Evolutionary conservation across 306 rosid genomes (phyloP).

Genomic region (Vigna unguiculata): DNA sequence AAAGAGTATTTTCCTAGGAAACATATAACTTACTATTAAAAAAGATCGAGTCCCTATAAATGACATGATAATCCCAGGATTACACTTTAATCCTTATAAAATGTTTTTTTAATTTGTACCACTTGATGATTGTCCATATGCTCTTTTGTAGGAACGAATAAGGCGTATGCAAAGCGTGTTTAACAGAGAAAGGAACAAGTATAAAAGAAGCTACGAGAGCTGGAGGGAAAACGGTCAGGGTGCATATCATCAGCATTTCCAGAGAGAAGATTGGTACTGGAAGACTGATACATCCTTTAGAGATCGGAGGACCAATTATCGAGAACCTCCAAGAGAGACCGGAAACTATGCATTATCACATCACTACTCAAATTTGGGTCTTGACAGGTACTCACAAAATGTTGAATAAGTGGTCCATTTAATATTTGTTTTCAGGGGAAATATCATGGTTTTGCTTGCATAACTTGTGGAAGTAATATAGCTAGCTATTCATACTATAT

Average conservation of each 20-base stretch:
- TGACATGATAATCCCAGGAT: neutral
- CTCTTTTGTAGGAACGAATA: constrained; percentile 77
- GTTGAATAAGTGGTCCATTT: constrained; percentile 8
- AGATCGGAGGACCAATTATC: constrained; percentile 67
- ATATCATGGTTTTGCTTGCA: neutral
- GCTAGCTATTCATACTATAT: neutral
- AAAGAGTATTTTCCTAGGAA: neutral
- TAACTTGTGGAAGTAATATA: constrained; percentile 22
- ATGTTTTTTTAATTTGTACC: neutral
- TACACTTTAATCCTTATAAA: too few species aligned
- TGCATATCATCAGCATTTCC: constrained; percentile 74
- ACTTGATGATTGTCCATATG: constrained; percentile 29
- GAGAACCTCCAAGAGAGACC: constrained; percentile 69
- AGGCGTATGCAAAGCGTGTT: constrained; percentile 99
- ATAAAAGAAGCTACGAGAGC: constrained; percentile 77
- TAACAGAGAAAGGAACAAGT: constrained; percentile 93
- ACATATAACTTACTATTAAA: neutral
- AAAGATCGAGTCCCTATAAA: neutral
- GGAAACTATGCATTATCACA: constrained; percentile 76
- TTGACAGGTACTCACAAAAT: constrained; percentile 74
- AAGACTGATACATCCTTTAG: constrained; percentile 74
- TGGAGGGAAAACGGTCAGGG: constrained; percentile 79
- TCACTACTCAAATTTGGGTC: constrained; percentile 96
- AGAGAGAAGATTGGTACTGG: constrained; percentile 99
- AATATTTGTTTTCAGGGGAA: constrained; percentile 19